Conservation (phyloP, 371 early-diverging fungal genomes). For the Mortierella sp. region DNA sequence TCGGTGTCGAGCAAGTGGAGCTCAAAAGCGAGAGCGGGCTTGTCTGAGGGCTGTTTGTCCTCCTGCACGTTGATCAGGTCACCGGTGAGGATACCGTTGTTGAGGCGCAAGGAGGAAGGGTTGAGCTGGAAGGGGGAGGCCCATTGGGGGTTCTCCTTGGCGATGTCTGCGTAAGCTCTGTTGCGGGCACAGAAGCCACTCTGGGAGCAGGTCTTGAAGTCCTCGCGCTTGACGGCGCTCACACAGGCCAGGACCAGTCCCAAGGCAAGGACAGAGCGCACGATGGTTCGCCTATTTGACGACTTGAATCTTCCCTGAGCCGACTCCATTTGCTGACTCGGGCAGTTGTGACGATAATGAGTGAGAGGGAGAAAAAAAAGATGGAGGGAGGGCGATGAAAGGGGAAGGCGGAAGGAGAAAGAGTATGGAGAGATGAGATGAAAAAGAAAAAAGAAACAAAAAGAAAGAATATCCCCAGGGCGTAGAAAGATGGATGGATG, state of each 20-base stretch:
- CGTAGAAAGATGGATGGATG: too few relatives aligned
- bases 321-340: conserved; percentile 14
- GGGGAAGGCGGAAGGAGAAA: too few relatives aligned
- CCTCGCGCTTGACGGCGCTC: conserved; percentile 74
- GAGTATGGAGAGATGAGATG: neutral
- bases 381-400: too few relatives aligned
- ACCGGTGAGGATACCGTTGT: conserved; percentile 66
- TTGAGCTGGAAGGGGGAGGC: conserved; percentile 76
- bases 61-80: conserved; percentile 72
- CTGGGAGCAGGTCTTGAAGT: conserved; percentile 94
- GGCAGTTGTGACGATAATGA: neutral
- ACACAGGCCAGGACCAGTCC: conserved; percentile 38
- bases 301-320: conserved; percentile 6
- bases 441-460: neutral
- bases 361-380: neutral
- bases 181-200: conserved; percentile 93
- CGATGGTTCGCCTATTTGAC: conserved; percentile 17
- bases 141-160: conserved; percentile 50
- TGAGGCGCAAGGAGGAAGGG: conserved; percentile 56
- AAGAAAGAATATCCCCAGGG: neutral
- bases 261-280: conserved; percentile 48
- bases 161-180: conserved; percentile 84
- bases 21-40: conserved; percentile 60
- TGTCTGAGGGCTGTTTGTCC: conserved; percentile 43
- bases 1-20: conserved; percentile 69